Evolutionary conservation across 1,139 yeast species (phyloP), one percentile per base, ranked within the genome.

Genomic region (Groenewaldozyma auringiensis): DNA sequence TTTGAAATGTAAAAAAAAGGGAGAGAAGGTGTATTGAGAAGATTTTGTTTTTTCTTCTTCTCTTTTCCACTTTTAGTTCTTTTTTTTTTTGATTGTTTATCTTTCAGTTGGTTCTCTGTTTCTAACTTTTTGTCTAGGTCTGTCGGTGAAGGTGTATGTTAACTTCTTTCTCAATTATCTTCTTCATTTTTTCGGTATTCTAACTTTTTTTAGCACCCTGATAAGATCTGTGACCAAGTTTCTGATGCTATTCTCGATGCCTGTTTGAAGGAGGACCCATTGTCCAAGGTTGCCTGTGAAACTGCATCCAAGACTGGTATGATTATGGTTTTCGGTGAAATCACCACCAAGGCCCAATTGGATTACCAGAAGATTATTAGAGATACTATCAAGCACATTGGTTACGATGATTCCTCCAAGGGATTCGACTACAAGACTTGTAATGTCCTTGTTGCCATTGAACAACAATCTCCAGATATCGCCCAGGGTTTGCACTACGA

Each of bases 401-500:
- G 99, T 66, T 92, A 94, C 75, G 98, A 92, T 69, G 78, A 81
- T 67, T 83, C 95, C 53, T 94, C 79, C 46, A 92, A 94, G 77
- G 99, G 99, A 60, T 94, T 92, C 66, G 98, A 94, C 72, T 92
- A 88, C 85, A 89, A 89, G 78, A 92, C 99, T 61, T 92, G 98
- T 80, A 92, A 92, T 72, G 97, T 92, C 51, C 78, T 94, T 59
- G 98, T 92, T 57, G 98, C 98, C 69, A 88, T 92, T 70, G 99
- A 92, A 77, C 97, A 92, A 75, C 98, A 92, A 75, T 88, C 97
- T 48, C 94, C 95, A 60, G 99, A 92, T 74, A 92, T 92, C 62
- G 98, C 98, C 54, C 97, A 92, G 75, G 98, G 98, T 78, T 81
- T 92, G 66, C 98, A 92, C 72, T 86, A 84, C 73, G 96, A 92